Evolutionary conservation across 345 rosid genomes (phyloP), one percentile per base, ranked within the genome.

Genomic region (Aethionema arabicum): DNA sequence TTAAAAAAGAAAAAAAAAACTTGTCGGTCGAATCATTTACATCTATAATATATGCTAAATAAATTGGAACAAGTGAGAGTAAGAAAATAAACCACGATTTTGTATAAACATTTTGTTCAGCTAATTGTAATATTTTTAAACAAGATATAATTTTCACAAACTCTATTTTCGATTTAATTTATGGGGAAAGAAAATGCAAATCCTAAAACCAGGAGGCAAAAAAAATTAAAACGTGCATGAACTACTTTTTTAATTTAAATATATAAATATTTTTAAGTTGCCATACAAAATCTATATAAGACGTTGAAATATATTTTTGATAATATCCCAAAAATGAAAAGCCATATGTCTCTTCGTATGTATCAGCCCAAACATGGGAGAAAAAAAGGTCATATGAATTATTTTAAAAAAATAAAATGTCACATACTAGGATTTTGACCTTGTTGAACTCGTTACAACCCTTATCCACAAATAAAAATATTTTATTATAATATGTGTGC

Each of bases 321-420:
- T 11, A 62, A 12, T 36, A 70, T 56, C 51, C 30, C 38, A 50
- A 57, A 40, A 62, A 62, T 64, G 65, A 57, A 70, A 70, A 64
- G 75, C 70, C 75, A 70, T 62, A 48, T 63, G 74, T 57, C 74
- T 64, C 60, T 70, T 70, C 65, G 59, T 50, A 43, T 15, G 33
- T 11, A 37, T 21, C 1, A 64, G 47, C 74, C 59, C 47, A 36
- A 63, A 56, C 59, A 29, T 70, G 65, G 69, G 65, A 63, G 69
- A 62, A 70, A 52, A 49, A 63, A 63, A 38, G 57, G 11, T 8
- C 10, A 40, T 8, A 40, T 43, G 2, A 11, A 12, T 43, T 3
- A 6, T 5, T 43, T 43, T 43, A 6, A 12, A 43, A 11, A 43
- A 4, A 5, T 45, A 29, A 69, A 56, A 48, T 39, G 39, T 47